These are phyloP conservation scores for Pichia membranifaciens DNA, from an alignment of 805 yeast genomes.

Conservation along the genomic window DNA sequence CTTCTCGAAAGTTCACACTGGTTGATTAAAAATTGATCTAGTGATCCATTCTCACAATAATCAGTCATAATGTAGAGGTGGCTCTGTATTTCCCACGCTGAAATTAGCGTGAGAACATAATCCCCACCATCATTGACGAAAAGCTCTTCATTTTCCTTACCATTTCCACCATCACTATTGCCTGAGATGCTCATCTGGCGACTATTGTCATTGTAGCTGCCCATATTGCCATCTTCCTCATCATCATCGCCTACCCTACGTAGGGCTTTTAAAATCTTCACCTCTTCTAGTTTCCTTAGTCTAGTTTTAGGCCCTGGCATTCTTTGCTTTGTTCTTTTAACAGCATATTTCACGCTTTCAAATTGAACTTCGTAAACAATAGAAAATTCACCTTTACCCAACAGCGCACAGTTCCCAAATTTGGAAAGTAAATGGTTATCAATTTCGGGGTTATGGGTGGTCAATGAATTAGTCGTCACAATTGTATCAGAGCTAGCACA, in stretches of 20 bases:
- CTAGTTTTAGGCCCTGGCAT: slow-evolving; percentile 53
- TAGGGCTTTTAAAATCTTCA: slow-evolving; percentile 52
- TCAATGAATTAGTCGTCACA: background rate
- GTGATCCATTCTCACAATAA: slow-evolving; percentile 85
- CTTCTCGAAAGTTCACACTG: slow-evolving; percentile 64
- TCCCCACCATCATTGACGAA: slow-evolving; percentile 34
- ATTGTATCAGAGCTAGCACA: background rate
- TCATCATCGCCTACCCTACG: slow-evolving; percentile 14
- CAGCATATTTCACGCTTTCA: slow-evolving; percentile 69
- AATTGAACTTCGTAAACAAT: slow-evolving; percentile 77
- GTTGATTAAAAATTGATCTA: slow-evolving; percentile 73
- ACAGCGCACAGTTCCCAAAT: slow-evolving; percentile 59
- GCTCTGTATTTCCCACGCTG: slow-evolving; percentile 77
- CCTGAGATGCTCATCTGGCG: background rate
- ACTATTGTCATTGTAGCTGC: background rate
- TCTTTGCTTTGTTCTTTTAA: slow-evolving; percentile 75
- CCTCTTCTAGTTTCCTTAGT: slow-evolving; percentile 64
- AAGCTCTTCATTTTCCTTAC: slow-evolving; percentile 2
- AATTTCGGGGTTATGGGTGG: slow-evolving; percentile 16
- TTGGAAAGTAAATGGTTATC: slow-evolving; percentile 43
- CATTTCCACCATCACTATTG: background rate
- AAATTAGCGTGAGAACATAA: slow-evolving; percentile 71
- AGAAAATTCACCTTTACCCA: slow-evolving; percentile 89
- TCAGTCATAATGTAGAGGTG: slow-evolving; percentile 90
- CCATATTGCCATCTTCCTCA: slow-evolving; percentile 1